Evolutionary conservation across 306 rosid genomes (phyloP).

Genomic region (Vicia villosa): DNA sequence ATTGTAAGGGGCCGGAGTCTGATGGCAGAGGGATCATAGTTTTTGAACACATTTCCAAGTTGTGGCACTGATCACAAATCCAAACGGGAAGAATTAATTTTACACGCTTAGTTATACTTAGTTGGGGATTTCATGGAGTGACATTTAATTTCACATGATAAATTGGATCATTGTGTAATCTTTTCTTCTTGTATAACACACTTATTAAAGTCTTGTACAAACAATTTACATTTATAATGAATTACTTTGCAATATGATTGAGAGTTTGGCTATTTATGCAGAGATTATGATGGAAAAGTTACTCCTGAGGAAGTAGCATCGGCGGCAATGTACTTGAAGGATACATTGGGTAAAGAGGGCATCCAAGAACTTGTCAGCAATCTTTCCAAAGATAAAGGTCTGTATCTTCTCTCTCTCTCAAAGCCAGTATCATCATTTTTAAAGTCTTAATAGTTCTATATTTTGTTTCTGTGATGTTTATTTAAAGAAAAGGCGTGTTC

Average conservation of each 20-base stretch:
- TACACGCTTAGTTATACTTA: conserved; percentile 9
- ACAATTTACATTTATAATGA: conserved; percentile 5
- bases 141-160: conserved; percentile 21
- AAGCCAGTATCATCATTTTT: conserved; percentile 13
- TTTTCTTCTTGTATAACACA: conserved; percentile 8
- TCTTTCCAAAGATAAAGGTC: conserved; percentile 91
- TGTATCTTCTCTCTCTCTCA: conserved; percentile 16
- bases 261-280: conserved; percentile 41
- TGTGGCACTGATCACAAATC: not conserved
- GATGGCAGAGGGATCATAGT: conserved; percentile 2
- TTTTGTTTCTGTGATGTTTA: conserved; percentile 1
- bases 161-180: conserved; percentile 18
- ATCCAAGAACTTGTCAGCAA: conserved; percentile 85
- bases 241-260: conserved; percentile 4
- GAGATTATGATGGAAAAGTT: conserved; percentile 96
- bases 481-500: conserved; percentile 8
- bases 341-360: conserved; percentile 92
- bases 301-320: conserved; percentile 97
- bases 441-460: not conserved
- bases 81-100: conserved; percentile 18
- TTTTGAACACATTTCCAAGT: conserved; percentile 11
- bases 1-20: conserved; percentile 1
- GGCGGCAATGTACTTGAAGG: conserved; percentile 87
- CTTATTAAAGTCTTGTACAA: conserved; percentile 7
- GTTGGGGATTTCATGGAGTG: conserved; percentile 10